Base-by-base conservation (phyloP, 31 red algal species). In the Porphyra umbilicalis region DNA sequence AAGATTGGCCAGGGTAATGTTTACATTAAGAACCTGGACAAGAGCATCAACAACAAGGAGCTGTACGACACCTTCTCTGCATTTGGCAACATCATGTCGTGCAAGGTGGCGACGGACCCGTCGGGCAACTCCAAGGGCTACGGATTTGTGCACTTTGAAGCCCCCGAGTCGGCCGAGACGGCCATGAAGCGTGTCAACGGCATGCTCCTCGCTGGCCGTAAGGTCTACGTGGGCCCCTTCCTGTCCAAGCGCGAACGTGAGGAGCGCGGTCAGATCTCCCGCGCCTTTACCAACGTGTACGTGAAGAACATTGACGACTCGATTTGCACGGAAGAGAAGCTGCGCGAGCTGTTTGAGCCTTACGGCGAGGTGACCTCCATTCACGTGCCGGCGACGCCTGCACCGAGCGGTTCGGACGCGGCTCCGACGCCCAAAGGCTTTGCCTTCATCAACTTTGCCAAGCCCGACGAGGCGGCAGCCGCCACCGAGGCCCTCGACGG, bases 121-220 rank as follows among this genome's bases (percentile, higher is more conserved):
- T 36, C 20, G 42, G 97, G 97, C 35, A 68, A 96, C 39, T 94
- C 91, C 71, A 80, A 88, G 33, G 97, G 97, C 20, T 93, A 92
- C 76, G 97, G 94, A 7, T 99, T 96, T 81, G 97, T 99, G 32
- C 97, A 99, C 82, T 99, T 94, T 90, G 94, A 99, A 74, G 92
- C 90, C 10, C 84, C 89, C 1, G 94, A 96, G 78, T 90, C 90
- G 11, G 97, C 97, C 39, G 86, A 96, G 35, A 77, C 76, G 32
- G 97, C 94, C 10, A 99, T 96, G 85, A 90, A 90, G 31, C 83
- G 94, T 36, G 91, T 96, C 29, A 92, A 99, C 67, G 94, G 94
- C 25, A 99, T 92, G 92, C 35, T 95, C 75, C 82, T 99, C 6
- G 89, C 80, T 25, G 91, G 92, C 35, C 88, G 91, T n/a, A 88